phyloP scores from a whole-genome alignment of 2,329 filamentous ascomycete species.

The Claviceps quebecensis region DNA sequence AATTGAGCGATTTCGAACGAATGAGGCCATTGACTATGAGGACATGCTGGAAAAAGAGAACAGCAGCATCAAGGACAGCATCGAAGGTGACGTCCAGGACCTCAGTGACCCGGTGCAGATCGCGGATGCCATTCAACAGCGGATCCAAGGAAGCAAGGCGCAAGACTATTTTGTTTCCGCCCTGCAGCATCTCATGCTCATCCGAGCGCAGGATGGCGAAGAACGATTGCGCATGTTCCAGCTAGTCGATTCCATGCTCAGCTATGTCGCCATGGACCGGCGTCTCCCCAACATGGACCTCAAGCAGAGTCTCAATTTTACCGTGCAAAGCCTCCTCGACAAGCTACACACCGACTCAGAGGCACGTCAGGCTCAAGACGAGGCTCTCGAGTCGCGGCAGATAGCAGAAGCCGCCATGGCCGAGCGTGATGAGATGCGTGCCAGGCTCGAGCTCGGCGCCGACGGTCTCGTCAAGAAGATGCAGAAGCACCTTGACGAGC shows the following conservation, averaged over 20 bases:
- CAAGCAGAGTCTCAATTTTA: slow-evolving; percentile 95
- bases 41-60: slow-evolving; percentile 87
- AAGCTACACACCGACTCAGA: slow-evolving; percentile 95
- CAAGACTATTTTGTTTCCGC: slow-evolving; percentile 95
- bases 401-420: slow-evolving; percentile 93
- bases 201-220: slow-evolving; percentile 81
- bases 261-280: slow-evolving; percentile 96
- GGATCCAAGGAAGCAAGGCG: slow-evolving; percentile 67
- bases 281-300: slow-evolving; percentile 92
- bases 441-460: slow-evolving; percentile 77
- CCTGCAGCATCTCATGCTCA: slow-evolving; percentile 86
- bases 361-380: slow-evolving; percentile 80
- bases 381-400: slow-evolving; percentile 77
- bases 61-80: slow-evolving; percentile 76
- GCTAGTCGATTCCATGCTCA: slow-evolving; percentile 95
- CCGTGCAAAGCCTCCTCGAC: slow-evolving; percentile 86
- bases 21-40: slow-evolving; percentile 96
- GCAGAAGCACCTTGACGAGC: slow-evolving; percentile 88
- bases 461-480: slow-evolving; percentile 87
- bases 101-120: slow-evolving; percentile 88
- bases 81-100: slow-evolving; percentile 79
- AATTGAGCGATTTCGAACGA: slow-evolving; percentile 80
- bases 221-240: slow-evolving; percentile 93
- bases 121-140: slow-evolving; percentile 79
- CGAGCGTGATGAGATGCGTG: slow-evolving; percentile 87